A percentile compares a stretch with the other conserved stretches of the same genome.
Evolutionary conservation across 1,284 basidiomycete species (phyloP).

Genomic region (Ustilago trichophora): DNA sequence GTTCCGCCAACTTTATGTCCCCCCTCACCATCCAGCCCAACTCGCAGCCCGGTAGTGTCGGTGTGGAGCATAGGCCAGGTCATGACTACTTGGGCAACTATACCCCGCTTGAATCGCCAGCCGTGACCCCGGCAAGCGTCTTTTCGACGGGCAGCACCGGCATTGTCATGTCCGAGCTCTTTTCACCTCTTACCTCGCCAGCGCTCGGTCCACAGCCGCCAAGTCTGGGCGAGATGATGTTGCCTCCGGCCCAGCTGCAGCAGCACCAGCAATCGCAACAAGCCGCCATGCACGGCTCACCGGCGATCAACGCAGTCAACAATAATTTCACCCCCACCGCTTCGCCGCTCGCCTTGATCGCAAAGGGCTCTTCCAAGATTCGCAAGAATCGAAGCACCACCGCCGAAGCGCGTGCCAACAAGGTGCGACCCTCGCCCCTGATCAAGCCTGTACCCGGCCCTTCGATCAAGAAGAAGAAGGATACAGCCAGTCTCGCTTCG

Average conservation of each 20-base stretch:
- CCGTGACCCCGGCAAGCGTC: constrained; percentile 64
- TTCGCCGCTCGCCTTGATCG: constrained; percentile 48
- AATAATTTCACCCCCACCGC: constrained; percentile 52
- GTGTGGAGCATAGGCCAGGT: constrained; percentile 30
- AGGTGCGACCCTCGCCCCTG: constrained; percentile 61
- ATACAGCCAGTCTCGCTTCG: constrained; percentile 10
- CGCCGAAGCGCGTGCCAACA: constrained; percentile 55
- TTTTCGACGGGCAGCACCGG: constrained; percentile 64
- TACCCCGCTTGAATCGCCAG: constrained; percentile 59
- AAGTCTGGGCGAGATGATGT: constrained; percentile 51
- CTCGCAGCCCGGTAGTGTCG: constrained; percentile 36
- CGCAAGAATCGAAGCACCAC: constrained; percentile 57
- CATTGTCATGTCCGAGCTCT: constrained; percentile 69
- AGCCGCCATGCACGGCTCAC: constrained; percentile 29
- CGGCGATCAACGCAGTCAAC: constrained; percentile 25
- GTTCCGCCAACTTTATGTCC: constrained; percentile 49
- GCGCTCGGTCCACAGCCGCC: constrained; percentile 69
- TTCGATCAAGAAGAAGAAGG: constrained; percentile 41
- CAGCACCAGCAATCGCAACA: constrained; percentile 55
- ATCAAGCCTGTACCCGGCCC: constrained; percentile 58
- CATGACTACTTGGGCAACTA: constrained; percentile 37
- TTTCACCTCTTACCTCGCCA: constrained; percentile 73
- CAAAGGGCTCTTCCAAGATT: constrained; percentile 45
- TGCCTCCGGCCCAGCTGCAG: constrained; percentile 50
- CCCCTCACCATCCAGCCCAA: constrained; percentile 54